phyloP scores from a whole-genome alignment of 768 basidiomycete species.

The Serendipita vermifera region DNA sequence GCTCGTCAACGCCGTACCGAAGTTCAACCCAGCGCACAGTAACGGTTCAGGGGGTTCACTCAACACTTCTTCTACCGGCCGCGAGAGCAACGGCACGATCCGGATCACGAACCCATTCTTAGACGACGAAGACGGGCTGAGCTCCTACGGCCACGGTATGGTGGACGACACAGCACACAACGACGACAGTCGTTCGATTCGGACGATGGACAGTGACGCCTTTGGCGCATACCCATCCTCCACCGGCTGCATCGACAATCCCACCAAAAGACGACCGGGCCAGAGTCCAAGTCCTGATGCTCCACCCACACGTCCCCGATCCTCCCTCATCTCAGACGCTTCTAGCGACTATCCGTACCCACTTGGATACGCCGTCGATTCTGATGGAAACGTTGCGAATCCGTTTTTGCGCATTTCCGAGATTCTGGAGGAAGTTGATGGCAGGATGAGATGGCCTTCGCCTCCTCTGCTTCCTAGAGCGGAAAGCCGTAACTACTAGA shows the following conservation, averaged over 20 bases:
- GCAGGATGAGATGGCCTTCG: conserved; percentile 4
- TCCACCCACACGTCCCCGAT: conserved; percentile 1
- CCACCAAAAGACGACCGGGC: not conserved
- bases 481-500: not conserved
- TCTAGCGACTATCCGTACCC: conserved; percentile 5
- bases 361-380: not conserved
- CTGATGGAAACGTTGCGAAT: conserved; percentile 4
- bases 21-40: conserved; percentile 3
- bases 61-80: not conserved
- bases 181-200: not conserved
- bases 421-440: conserved; percentile 5
- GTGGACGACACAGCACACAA: not conserved
- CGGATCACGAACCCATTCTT: conserved; percentile 5
- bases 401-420: conserved; percentile 8
- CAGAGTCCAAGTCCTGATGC: conserved; percentile 3
- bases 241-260: not conserved
- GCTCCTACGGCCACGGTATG: conserved; percentile 5
- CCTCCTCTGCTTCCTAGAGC: not conserved
- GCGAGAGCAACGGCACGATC: not conserved
- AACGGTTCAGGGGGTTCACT: not conserved
- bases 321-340: conserved; percentile 5
- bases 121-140: conserved; percentile 1
- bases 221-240: conserved; percentile 7
- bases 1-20: not conserved
- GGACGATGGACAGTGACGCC: conserved; percentile 1